These are phyloP conservation scores for Rosellinia necatrix DNA, from an alignment of 2,329 filamentous ascomycete genomes.

Conservation along the genomic window DNA sequence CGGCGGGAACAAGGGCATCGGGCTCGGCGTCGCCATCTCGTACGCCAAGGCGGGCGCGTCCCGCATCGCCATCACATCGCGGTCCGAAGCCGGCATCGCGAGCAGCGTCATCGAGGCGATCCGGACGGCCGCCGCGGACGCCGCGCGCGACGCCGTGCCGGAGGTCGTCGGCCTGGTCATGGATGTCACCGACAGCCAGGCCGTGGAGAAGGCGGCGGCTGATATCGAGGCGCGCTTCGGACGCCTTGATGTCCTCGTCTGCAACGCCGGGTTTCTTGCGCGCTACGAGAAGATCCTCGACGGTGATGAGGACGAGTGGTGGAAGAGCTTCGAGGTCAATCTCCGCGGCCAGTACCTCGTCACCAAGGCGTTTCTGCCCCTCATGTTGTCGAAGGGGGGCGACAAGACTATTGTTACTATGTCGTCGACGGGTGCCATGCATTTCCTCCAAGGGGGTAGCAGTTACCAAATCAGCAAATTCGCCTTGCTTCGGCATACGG, in stretches of 20 bases:
- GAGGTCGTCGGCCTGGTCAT: conserved; percentile 48
- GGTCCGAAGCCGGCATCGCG: conserved; percentile 48
- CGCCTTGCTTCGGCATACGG: conserved; percentile 53
- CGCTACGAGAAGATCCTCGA: conserved; percentile 43
- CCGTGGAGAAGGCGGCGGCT: conserved; percentile 40
- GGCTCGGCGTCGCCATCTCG: conserved; percentile 56
- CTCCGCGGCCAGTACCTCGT: conserved; percentile 53
- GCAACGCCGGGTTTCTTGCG: conserved; percentile 51
- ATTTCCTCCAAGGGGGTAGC: conserved; percentile 42
- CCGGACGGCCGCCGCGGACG: conserved; percentile 40
- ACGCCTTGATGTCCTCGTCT: conserved; percentile 48
- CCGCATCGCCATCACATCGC: conserved; percentile 57
- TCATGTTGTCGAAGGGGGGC: conserved; percentile 43
- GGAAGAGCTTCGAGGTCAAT: conserved; percentile 55
- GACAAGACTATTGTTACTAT: conserved; percentile 54
- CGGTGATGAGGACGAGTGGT: conserved; percentile 50
- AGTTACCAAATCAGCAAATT: conserved; percentile 55
- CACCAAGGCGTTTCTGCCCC: conserved; percentile 53
- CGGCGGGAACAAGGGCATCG: conserved; percentile 60
- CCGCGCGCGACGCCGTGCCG: conserved; percentile 40
- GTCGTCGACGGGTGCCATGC: conserved; percentile 48
- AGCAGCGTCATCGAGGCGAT: conserved; percentile 40
- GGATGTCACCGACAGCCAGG: conserved; percentile 44
- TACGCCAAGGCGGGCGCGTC: conserved; percentile 59
- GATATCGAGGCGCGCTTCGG: conserved; percentile 38